phyloP scores from a whole-genome alignment of 768 basidiomycete genomes.

The Suillus paluster region DNA sequence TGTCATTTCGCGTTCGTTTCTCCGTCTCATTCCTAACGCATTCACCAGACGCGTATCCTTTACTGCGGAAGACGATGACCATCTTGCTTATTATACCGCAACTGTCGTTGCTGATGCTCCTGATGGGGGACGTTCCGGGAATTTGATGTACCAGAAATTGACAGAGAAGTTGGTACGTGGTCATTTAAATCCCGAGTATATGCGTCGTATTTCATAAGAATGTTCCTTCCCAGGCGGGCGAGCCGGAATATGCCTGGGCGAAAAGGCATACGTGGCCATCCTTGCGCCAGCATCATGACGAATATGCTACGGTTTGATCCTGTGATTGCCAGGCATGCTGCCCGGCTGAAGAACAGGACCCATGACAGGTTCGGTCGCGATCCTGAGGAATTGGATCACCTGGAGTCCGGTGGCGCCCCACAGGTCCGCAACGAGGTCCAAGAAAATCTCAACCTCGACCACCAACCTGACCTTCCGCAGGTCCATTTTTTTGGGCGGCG shows the following conservation, averaged over 20 bases:
- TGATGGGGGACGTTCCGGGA: conserved; percentile 50
- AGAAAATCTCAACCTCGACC: neutral
- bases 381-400: neutral
- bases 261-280: conserved; percentile 56
- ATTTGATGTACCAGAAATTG: conserved; percentile 48
- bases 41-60: conserved; percentile 33
- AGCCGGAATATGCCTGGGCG: conserved; percentile 47
- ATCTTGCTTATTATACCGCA: conserved; percentile 54
- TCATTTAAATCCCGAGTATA: neutral
- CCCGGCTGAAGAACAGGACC: conserved; percentile 10
- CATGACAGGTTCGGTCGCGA: conserved; percentile 31
- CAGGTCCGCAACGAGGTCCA: conserved; percentile 9
- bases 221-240: conserved; percentile 24
- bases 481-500: conserved; percentile 20
- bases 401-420: neutral
- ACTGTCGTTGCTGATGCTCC: conserved; percentile 42
- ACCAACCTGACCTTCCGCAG: neutral
- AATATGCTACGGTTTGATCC: conserved; percentile 45
- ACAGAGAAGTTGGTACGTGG: conserved; percentile 49
- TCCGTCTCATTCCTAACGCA: neutral
- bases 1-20: neutral
- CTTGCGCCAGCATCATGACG: conserved; percentile 60
- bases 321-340: conserved; percentile 40
- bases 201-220: neutral
- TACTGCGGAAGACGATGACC: conserved; percentile 44